Evolutionary conservation across 2,329 filamentous ascomycete genomes (phyloP).

Genomic region (Aspergillus pseudoglaucus): DNA sequence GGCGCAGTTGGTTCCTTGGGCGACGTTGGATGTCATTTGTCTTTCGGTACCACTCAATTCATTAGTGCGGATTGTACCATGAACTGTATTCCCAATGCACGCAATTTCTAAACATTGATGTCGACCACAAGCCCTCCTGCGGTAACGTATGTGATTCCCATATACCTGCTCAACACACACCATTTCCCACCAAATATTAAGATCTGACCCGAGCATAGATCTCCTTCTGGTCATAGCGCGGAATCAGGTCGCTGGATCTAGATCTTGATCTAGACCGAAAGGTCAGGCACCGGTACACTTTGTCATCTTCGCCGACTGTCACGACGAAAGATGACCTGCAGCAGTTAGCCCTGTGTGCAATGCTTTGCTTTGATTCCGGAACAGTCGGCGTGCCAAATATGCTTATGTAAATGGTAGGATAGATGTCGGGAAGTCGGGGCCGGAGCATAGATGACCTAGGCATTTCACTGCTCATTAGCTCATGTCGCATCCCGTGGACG

Average conservation of each 20-base stretch:
- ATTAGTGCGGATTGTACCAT: not conserved
- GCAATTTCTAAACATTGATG: not conserved
- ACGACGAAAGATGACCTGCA: not conserved
- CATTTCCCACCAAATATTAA: not conserved
- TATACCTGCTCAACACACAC: not conserved
- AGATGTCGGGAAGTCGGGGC: not conserved
- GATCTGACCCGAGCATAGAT: not conserved
- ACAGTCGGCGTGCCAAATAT: not conserved
- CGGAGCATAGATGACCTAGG: not conserved
- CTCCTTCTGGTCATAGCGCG: not conserved
- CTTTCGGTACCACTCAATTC: not conserved
- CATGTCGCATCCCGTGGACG: not conserved
- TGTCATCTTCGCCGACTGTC: not conserved
- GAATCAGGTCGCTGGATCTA: too few species aligned
- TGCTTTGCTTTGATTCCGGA: not conserved
- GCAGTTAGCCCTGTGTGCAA: not conserved
- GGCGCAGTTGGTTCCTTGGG: not conserved
- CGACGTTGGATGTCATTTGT: not conserved
- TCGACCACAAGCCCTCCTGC: not conserved
- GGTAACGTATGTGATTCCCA: not conserved
- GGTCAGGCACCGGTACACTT: not conserved
- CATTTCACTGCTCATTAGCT: not conserved
- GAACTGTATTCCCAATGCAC: not conserved
- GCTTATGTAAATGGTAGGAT: not conserved
- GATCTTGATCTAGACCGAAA: not conserved